These are phyloP conservation scores for Platanthera zijinensis DNA, from an alignment of 106 monocot species.

Conservation along the genomic window DNA sequence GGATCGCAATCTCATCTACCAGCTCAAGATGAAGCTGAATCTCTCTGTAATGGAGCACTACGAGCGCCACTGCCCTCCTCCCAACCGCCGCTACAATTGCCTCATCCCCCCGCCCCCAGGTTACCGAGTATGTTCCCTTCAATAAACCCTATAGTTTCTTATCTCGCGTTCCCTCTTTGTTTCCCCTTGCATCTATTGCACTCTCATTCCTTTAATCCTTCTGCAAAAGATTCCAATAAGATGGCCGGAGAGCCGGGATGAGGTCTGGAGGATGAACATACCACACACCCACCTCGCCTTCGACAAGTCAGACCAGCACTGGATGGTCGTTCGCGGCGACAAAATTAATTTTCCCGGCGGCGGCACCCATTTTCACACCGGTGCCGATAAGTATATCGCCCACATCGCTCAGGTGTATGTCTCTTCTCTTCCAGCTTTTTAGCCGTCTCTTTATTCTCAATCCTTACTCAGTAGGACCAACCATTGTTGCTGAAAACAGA, in stretches of 20 bases:
- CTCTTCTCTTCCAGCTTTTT: not conserved
- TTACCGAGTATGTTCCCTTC: constrained; percentile 36
- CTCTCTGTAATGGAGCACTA: constrained; percentile 82
- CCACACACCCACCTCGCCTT: constrained; percentile 68
- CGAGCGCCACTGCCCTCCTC: constrained; percentile 75
- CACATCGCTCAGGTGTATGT: constrained; percentile 50
- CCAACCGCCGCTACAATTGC: constrained; percentile 53
- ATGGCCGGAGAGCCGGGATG: constrained; percentile 71
- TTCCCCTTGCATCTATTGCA: not conserved
- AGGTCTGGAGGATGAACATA: constrained; percentile 79
- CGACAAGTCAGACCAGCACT: constrained; percentile 83
- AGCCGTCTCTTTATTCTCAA: not conserved
- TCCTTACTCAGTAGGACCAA: not conserved
- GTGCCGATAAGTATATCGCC: constrained; percentile 76
- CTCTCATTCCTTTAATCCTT: not conserved
- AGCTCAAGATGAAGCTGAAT: constrained; percentile 57
- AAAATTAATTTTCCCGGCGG: constrained; percentile 87
- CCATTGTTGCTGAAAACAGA: constrained; percentile 25
- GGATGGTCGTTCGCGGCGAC: constrained; percentile 82
- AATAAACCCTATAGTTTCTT: not conserved
- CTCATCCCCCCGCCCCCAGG: constrained; percentile 70
- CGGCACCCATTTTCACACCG: constrained; percentile 73
- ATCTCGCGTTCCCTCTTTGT: not conserved
- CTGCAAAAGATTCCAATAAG: constrained; percentile 44
- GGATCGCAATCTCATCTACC: constrained; percentile 73